phyloP scores from a whole-genome alignment of 169 alveolate genomes.

The Cryptosporidium viatorum region DNA sequence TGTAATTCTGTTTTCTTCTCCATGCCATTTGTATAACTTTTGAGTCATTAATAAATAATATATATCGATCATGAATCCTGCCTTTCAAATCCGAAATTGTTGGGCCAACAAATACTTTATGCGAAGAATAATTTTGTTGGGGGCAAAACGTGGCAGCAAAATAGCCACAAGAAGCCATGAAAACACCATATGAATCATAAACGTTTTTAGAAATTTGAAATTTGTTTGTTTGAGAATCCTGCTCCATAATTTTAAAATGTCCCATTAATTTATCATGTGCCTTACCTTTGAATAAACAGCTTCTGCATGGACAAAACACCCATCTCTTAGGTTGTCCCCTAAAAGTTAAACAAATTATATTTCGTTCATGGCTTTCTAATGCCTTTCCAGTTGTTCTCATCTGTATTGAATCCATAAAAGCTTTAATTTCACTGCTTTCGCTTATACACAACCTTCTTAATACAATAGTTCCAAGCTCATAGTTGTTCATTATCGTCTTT shows the following conservation, averaged over 20 bases:
- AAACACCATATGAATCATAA: slow-evolving; percentile 69
- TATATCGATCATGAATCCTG: slow-evolving; percentile 70
- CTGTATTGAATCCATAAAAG: slow-evolving; percentile 75
- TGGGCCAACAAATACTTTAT: slow-evolving; percentile 70
- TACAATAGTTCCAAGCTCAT: slow-evolving; percentile 67
- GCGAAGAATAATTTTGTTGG: slow-evolving; percentile 73
- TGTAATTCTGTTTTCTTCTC: slow-evolving; percentile 64
- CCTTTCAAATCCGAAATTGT: slow-evolving; percentile 71
- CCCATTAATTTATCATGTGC: slow-evolving; percentile 75
- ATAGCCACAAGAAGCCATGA: slow-evolving; percentile 72
- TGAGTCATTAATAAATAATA: slow-evolving; percentile 59
- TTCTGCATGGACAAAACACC: slow-evolving; percentile 74
- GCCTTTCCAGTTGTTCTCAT: slow-evolving; percentile 76
- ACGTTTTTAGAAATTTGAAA: slow-evolving; percentile 73
- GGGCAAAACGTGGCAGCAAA: slow-evolving; percentile 75
- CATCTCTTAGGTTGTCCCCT: slow-evolving; percentile 71
- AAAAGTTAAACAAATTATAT: slow-evolving; percentile 65
- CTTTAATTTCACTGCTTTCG: slow-evolving; percentile 73
- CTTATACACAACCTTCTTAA: slow-evolving; percentile 61
- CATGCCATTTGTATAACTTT: slow-evolving; percentile 76
- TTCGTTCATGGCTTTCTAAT: slow-evolving; percentile 64
- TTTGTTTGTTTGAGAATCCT: slow-evolving; percentile 40
- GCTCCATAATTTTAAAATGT: slow-evolving; percentile 74
- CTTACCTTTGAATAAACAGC: slow-evolving; percentile 74
- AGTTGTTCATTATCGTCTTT: slow-evolving; percentile 50